Evolutionary conservation across 1,284 basidiomycete species (phyloP).

Genomic region (Trichosporon ovoides): DNA sequence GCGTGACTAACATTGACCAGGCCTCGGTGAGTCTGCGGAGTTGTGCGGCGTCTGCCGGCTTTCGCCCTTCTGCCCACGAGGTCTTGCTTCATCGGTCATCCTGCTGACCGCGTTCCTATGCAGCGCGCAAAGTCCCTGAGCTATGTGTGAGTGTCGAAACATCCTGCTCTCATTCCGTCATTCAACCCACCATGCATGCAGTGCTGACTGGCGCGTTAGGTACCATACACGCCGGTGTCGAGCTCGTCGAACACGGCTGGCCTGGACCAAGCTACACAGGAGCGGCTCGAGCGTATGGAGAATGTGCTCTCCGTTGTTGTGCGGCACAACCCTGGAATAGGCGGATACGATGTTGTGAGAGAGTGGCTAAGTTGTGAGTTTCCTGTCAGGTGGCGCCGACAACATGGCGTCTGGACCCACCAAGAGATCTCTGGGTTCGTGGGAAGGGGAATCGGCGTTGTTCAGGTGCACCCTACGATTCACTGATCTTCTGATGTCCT

Average conservation of each 20-base stretch:
- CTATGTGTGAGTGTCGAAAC: slow-evolving; percentile 47
- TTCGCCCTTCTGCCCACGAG: neutral
- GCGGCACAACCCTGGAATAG: slow-evolving; percentile 39
- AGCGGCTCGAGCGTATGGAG: slow-evolving; percentile 40
- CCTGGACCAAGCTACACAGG: slow-evolving; percentile 34
- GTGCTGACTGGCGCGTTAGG: slow-evolving; percentile 25
- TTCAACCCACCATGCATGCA: neutral
- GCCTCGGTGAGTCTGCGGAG: slow-evolving; percentile 13
- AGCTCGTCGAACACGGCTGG: slow-evolving; percentile 18
- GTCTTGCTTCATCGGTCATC: slow-evolving; percentile 2
- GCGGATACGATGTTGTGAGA: slow-evolving; percentile 37
- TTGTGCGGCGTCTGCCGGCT: neutral
- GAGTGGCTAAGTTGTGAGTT: slow-evolving; percentile 39
- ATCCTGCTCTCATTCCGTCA: neutral
- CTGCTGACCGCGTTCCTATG: neutral
- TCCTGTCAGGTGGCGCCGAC: no score
- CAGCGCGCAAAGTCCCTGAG: slow-evolving; percentile 48
- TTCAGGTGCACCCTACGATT: no score
- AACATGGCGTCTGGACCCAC: neutral
- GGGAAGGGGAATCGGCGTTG: no score
- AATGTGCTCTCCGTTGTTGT: slow-evolving; percentile 40
- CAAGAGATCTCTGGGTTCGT: neutral
- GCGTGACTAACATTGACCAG: slow-evolving; percentile 6
- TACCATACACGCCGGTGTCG: slow-evolving; percentile 44
- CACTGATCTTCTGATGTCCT: no score